Percentiles rank a stretch among this genome's conserved stretches.
Conservation (phyloP, 805 yeast species). For the Candida nemodendra region DNA sequence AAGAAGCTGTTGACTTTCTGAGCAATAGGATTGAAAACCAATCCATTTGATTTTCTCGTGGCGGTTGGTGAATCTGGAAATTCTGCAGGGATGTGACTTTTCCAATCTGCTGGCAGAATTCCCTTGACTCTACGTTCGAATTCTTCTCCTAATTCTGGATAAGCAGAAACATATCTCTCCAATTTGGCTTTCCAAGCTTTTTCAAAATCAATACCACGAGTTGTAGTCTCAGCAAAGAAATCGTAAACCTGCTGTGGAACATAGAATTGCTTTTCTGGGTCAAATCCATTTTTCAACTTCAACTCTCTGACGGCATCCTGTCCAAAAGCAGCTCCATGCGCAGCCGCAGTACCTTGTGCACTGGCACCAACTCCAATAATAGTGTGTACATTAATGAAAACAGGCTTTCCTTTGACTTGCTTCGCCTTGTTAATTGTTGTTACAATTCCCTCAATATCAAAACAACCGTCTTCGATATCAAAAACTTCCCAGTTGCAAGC, state of each 20-base stretch:
- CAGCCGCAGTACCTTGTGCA: constrained; percentile 80
- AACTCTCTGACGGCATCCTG: constrained; percentile 86
- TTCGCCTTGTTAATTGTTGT: constrained; percentile 78
- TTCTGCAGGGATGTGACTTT: constrained; percentile 70
- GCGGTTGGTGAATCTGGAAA: constrained; percentile 84
- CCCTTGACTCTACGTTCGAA: constrained; percentile 71
- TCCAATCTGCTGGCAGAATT: constrained; percentile 85
- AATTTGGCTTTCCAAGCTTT: constrained; percentile 69
- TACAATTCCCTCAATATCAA: constrained; percentile 67
- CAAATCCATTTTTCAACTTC: constrained; percentile 78
- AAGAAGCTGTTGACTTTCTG: constrained; percentile 59
- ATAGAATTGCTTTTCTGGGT: constrained; percentile 74
- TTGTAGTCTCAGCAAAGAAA: constrained; percentile 55
- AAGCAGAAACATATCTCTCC: constrained; percentile 57
- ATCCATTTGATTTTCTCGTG: constrained; percentile 90
- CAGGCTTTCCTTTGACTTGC: constrained; percentile 72
- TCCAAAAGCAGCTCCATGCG: constrained; percentile 96
- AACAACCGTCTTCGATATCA: constrained; percentile 75
- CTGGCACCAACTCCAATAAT: constrained; percentile 92
- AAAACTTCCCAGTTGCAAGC: constrained; percentile 93
- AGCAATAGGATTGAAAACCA: constrained; percentile 65
- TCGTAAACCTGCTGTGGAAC: constrained; percentile 84
- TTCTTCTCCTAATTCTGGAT: constrained; percentile 77
- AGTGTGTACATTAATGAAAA: constrained; percentile 83
- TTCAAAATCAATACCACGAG: constrained; percentile 64